Conservation (phyloP, 805 yeast species). For the Wickerhamomyces ciferrii region DNA sequence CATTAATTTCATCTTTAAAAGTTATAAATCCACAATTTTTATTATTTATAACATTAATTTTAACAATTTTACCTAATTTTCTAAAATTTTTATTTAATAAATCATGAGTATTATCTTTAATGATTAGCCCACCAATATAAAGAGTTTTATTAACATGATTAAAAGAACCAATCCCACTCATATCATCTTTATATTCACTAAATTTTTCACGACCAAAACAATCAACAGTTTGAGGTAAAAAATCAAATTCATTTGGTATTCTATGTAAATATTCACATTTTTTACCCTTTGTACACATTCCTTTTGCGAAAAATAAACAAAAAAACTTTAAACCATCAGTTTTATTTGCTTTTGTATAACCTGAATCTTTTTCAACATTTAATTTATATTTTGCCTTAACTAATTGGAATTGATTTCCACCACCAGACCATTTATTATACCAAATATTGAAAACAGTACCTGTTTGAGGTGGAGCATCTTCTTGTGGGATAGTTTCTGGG, state of each 20-base stretch:
- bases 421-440: constrained; percentile 83
- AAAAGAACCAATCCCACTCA: constrained; percentile 91
- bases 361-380: constrained; percentile 58
- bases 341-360: constrained; percentile 66
- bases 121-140: constrained; percentile 60
- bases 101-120: constrained; percentile 31
- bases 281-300: constrained; percentile 76
- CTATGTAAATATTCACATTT: constrained; percentile 77
- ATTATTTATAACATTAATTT: constrained; percentile 52
- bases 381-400: constrained; percentile 56
- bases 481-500: constrained; percentile 46
- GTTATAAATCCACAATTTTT: constrained; percentile 79
- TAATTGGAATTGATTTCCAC: constrained; percentile 30
- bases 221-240: constrained; percentile 60
- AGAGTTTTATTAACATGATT: constrained; percentile 64
- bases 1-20: constrained; percentile 60
- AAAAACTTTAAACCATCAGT: constrained; percentile 37
- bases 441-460: constrained; percentile 83
- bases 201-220: constrained; percentile 92
- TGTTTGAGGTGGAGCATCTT: constrained; percentile 69
- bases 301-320: constrained; percentile 85
- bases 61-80: constrained; percentile 73
- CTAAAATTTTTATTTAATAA: constrained; percentile 46
- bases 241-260: constrained; percentile 59
- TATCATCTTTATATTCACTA: constrained; percentile 79